Evolutionary conservation across 2,329 filamentous ascomycete genomes (phyloP).

Genomic region (Pleoardoris graminearum): DNA sequence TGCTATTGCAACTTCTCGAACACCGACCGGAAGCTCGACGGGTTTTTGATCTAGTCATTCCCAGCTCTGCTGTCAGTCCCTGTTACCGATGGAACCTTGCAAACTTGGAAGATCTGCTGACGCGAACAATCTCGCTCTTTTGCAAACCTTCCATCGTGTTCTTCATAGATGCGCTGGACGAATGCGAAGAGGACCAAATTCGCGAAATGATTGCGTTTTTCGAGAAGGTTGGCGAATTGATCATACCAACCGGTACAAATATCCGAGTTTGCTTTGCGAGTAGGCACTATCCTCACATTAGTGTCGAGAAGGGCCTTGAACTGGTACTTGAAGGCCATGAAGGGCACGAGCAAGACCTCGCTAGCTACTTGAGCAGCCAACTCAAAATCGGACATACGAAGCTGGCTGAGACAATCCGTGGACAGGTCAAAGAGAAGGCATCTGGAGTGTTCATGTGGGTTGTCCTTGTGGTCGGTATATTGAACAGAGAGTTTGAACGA

Average conservation of each 20-base stretch:
- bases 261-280: slow-evolving; percentile 52
- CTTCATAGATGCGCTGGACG: slow-evolving; percentile 52
- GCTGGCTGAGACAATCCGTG: slow-evolving; percentile 19
- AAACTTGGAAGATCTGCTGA: slow-evolving; percentile 13
- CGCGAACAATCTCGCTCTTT: slow-evolving; percentile 8
- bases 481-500: slow-evolving; percentile 47
- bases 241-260: not conserved
- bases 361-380: slow-evolving; percentile 15
- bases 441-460: slow-evolving; percentile 53
- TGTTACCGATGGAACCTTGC: slow-evolving; percentile 7
- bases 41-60: too few relatives aligned
- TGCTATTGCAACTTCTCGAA: slow-evolving; percentile 20
- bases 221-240: slow-evolving; percentile 39
- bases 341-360: slow-evolving; percentile 42
- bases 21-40: slow-evolving; percentile 7
- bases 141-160: slow-evolving; percentile 10
- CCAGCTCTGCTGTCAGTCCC: not conserved
- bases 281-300: slow-evolving; percentile 52
- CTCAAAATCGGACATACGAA: slow-evolving; percentile 18
- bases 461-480: slow-evolving; percentile 50
- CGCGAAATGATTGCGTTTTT: slow-evolving; percentile 50
- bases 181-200: slow-evolving; percentile 49
- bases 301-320: slow-evolving; percentile 23
- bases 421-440: slow-evolving; percentile 41
- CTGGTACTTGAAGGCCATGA: slow-evolving; percentile 40